phyloP scores from a whole-genome alignment of 805 yeast genomes.

The Sugiyamaella smithiae region DNA sequence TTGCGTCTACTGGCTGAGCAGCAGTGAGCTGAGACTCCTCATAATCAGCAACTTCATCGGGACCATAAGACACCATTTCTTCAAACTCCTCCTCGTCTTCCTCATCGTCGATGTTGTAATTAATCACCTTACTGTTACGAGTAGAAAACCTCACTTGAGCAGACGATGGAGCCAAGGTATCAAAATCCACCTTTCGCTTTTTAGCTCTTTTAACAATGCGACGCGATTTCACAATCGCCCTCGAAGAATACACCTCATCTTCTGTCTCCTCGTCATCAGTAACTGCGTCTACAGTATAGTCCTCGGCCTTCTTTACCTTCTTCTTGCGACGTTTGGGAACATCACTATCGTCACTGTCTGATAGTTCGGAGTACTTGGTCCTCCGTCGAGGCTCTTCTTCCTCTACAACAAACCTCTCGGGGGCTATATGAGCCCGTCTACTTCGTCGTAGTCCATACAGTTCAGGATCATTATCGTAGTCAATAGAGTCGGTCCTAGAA shows the following conservation, averaged over 20 bases:
- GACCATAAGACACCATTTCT: conserved; percentile 32
- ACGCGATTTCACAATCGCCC: not conserved
- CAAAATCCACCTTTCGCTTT: conserved; percentile 20
- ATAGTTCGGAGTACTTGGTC: conserved; percentile 21
- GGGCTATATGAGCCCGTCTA: conserved; percentile 35
- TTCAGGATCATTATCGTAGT: conserved; percentile 34
- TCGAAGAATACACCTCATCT: conserved; percentile 23
- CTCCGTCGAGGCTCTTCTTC: conserved; percentile 19
- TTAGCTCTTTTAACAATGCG: not conserved
- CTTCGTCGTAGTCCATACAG: conserved; percentile 43
- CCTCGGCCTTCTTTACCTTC: conserved; percentile 23
- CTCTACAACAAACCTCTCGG: conserved; percentile 28
- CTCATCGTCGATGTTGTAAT: conserved; percentile 71
- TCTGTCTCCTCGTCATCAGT: conserved; percentile 33
- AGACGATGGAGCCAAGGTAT: conserved; percentile 8
- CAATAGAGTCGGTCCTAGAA: conserved; percentile 9
- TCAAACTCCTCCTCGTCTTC: conserved; percentile 49
- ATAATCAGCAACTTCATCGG: conserved; percentile 21
- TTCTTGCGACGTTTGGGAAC: conserved; percentile 27
- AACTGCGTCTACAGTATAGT: conserved; percentile 23
- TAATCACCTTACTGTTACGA: conserved; percentile 66
- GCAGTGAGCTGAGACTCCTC: conserved; percentile 31
- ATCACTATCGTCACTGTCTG: conserved; percentile 28
- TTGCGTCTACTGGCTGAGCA: conserved; percentile 40
- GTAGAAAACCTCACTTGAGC: conserved; percentile 62